Conservation (phyloP, 2,329 filamentous ascomycete genomes). For the Aspergillus sp. region DNA sequence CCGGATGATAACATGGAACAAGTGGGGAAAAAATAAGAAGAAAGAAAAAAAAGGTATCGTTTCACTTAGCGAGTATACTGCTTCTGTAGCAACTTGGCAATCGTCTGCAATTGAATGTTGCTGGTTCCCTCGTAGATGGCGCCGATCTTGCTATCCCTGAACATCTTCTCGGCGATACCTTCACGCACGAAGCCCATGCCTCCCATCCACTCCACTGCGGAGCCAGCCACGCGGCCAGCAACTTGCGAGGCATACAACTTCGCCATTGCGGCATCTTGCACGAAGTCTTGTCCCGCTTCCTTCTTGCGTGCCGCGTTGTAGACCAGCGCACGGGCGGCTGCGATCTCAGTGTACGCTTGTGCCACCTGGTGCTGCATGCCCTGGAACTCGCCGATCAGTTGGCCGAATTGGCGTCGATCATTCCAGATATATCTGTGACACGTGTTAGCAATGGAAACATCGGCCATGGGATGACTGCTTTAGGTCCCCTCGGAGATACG, state of each 20-base stretch:
- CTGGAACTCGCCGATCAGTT: constrained; percentile 93
- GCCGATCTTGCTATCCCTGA: constrained; percentile 96
- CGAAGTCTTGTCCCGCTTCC: constrained; percentile 94
- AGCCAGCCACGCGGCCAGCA: constrained; percentile 78
- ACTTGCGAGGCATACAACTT: constrained; percentile 95
- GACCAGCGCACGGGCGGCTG: constrained; percentile 84
- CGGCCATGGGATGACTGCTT: no score
- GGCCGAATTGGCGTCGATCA: constrained; percentile 94
- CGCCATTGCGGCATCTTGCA: constrained; percentile 95
- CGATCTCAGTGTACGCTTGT: constrained; percentile 91
- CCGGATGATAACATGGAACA: background rate
- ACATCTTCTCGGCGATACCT: constrained; percentile 96
- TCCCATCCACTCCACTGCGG: constrained; percentile 98
- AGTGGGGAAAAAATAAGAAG: background rate
- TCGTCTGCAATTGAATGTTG: constrained; percentile 70
- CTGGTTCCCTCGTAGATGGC: constrained; percentile 87
- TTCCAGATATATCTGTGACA: constrained; percentile 82
- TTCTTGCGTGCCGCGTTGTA: constrained; percentile 98
- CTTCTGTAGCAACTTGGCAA: constrained; percentile 70
- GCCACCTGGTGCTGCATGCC: constrained; percentile 99
- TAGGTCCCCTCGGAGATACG: no score
- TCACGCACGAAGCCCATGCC: constrained; percentile 98
- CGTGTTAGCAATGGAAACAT: no score
- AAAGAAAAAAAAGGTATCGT: background rate
- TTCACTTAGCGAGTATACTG: constrained; percentile 60